Conservation (phyloP, 2,329 filamentous ascomycete genomes). For the Apiospora koreana region DNA sequence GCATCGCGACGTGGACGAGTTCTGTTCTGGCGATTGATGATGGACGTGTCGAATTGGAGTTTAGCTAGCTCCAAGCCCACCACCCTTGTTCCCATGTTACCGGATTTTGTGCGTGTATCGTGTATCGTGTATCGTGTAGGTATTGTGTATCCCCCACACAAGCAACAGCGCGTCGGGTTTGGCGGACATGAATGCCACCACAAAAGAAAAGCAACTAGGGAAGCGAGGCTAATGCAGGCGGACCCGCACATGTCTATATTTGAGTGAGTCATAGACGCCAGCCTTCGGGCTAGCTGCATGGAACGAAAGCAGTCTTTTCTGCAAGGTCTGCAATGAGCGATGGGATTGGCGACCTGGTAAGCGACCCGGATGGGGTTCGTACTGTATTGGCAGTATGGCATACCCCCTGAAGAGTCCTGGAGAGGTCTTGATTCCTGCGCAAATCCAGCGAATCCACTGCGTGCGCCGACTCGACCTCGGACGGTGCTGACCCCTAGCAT, state of each 20-base stretch:
- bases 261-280: conserved; percentile 31
- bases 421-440: neutral
- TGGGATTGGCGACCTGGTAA: neutral
- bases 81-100: neutral
- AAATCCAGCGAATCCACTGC: neutral
- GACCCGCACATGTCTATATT: conserved; percentile 24
- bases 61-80: neutral
- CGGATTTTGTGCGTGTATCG: no score
- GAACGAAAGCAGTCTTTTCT: conserved; percentile 13
- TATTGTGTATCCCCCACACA: neutral
- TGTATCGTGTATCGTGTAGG: no score
- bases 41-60: neutral
- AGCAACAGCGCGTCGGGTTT: conserved; percentile 1
- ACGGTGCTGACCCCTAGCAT: neutral
- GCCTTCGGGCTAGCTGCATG: conserved; percentile 4
- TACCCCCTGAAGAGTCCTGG: neutral
- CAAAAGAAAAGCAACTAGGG: neutral
- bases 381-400: neutral
- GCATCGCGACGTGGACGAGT: conserved; percentile 5
- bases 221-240: conserved; percentile 25
- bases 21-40: neutral
- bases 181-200: neutral
- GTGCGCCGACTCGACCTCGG: neutral
- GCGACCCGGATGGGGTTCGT: neutral
- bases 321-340: conserved; percentile 13